Conservation (phyloP, 805 yeast species). For the Starmerella etchellsii region DNA sequence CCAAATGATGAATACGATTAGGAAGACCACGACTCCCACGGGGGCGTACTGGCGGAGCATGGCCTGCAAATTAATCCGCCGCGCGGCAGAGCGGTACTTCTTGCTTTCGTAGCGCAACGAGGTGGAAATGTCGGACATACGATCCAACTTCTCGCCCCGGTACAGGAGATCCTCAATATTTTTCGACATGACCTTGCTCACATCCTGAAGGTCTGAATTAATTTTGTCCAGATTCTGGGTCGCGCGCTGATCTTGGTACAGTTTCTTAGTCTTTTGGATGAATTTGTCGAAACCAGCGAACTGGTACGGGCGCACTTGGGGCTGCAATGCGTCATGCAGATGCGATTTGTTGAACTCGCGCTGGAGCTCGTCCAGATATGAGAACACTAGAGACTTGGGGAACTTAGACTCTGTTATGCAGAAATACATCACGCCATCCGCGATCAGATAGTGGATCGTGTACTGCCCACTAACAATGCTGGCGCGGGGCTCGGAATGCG, state of each 20-base stretch:
- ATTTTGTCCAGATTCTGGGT: slow-evolving; percentile 76
- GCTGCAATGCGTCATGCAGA: slow-evolving; percentile 50
- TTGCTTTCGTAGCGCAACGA: slow-evolving; percentile 68
- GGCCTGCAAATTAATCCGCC: slow-evolving; percentile 79
- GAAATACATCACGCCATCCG: slow-evolving; percentile 56
- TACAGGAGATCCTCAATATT: slow-evolving; percentile 90
- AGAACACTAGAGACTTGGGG: slow-evolving; percentile 79
- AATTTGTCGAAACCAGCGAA: slow-evolving; percentile 63
- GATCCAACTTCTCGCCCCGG: slow-evolving; percentile 86
- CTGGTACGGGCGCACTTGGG: slow-evolving; percentile 74
- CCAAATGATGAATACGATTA: slow-evolving; percentile 67
- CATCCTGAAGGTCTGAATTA: slow-evolving; percentile 82
- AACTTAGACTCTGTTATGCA: slow-evolving; percentile 66
- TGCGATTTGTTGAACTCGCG: slow-evolving; percentile 71
- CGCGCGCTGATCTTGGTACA: slow-evolving; percentile 84
- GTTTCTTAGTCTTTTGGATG: slow-evolving; percentile 71
- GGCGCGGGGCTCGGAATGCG: slow-evolving; percentile 72
- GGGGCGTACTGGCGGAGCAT: slow-evolving; percentile 84
- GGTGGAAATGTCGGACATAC: slow-evolving; percentile 75
- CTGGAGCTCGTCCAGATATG: slow-evolving; percentile 70
- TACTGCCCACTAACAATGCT: slow-evolving; percentile 65
- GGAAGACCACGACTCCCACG: slow-evolving; percentile 53
- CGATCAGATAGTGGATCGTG: slow-evolving; percentile 60
- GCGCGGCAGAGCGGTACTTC: slow-evolving; percentile 81
- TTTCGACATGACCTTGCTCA: slow-evolving; percentile 87